Evolutionary conservation across 129 eudicot species (phyloP).

Genomic region (Scalesia atractyloides): DNA sequence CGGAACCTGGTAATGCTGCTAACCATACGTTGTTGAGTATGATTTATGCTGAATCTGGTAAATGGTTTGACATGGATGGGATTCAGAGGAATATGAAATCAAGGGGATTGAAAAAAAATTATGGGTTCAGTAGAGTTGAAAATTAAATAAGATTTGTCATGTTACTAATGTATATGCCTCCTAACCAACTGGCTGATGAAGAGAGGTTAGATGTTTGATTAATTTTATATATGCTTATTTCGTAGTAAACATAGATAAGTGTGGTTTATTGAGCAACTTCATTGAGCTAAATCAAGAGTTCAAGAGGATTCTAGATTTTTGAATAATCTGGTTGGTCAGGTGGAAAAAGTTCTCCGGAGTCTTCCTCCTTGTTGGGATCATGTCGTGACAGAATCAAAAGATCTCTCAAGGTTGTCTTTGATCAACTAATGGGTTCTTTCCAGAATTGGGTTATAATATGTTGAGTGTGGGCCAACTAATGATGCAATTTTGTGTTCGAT

Average conservation of each 20-base stretch:
- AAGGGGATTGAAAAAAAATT: slow-evolving; percentile 49
- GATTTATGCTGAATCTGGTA: slow-evolving; percentile 67
- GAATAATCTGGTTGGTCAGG: no score
- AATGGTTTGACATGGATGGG: slow-evolving; percentile 63
- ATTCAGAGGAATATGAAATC: slow-evolving; percentile 47
- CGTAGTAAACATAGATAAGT: neutral
- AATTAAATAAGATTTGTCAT: neutral
- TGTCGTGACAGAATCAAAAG: no score
- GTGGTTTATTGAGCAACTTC: no score
- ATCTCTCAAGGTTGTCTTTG: no score
- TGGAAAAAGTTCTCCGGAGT: no score
- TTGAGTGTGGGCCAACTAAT: no score
- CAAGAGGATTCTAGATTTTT: no score
- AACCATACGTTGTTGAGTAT: slow-evolving; percentile 53
- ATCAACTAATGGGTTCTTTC: no score
- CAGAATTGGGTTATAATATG: no score
- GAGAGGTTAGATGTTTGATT: slow-evolving; percentile 9
- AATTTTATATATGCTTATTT: neutral
- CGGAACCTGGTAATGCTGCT: slow-evolving; percentile 61
- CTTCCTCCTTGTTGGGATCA: no score
- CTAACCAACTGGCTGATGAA: neutral
- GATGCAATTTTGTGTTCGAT: no score
- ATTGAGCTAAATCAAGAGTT: no score
- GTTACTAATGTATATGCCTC: neutral
- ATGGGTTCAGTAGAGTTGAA: slow-evolving; percentile 62